Base-by-base conservation (phyloP, 2,329 filamentous ascomycete species). In the Fusarium setosum region DNA sequence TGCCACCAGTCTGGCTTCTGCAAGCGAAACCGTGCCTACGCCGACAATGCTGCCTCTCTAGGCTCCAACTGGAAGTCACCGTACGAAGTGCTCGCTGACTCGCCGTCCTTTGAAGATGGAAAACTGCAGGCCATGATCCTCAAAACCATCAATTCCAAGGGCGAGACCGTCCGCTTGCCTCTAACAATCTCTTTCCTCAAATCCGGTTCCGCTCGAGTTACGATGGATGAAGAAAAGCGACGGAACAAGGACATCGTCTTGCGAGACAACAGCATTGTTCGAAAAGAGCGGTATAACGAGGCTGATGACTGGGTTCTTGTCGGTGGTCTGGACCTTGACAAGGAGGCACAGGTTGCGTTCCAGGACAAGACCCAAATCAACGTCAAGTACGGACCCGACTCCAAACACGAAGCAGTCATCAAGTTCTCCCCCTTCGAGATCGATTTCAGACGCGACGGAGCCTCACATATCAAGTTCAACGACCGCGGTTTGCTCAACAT, bases 1-100 rank as follows among this genome's bases (percentile, higher is more conserved):
- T 99, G 96, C 82, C 83, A 92, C 69, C 95, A 99, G 77, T 96
- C 95, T 5, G 96, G 96, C 73, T 99, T 99, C 83, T 99, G 96
- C 82, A 96, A 94, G 77, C 92, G 96, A 68, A 98, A 98, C 81
- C 90, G 96, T 76, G 92, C 88, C 35, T 94, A 92, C 76, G 96
- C 96, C 75, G 94, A 98, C 79, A 83, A 87, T 65, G 93, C 90
- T 64, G 80, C 87, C 42, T 81, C 87, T 38, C 81, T 88, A 56
- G 89, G 88, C 61, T 84, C 87, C 9, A 83, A 84, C 24, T 97
- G 93, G 92, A 83, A 83, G 68, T 90, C 93, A 8, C 95, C 95
- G 1, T 99, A 98, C 80, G 84, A 85, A 65, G 84, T 99, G 66
- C 83, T 90, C 38, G 81, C 91, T 51, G 86, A 90, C 26, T 91